phyloP scores from a whole-genome alignment of 371 early-diverging fungal genomes.

The Apophysomyces sp. region DNA sequence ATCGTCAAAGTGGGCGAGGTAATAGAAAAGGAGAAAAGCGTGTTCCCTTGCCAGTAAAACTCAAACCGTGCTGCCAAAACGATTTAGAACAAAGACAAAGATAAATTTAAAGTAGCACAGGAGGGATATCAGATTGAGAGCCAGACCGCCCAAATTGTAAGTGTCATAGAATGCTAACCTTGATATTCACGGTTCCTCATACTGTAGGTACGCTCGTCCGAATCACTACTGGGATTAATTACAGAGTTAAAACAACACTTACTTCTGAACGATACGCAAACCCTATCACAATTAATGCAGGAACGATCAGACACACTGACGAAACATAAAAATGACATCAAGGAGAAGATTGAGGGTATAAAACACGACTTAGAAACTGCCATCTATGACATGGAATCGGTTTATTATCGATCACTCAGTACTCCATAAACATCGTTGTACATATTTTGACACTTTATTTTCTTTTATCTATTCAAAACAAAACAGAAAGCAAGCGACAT shows the following conservation, averaged over 20 bases:
- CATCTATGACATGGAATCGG: constrained; percentile 43
- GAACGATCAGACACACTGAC: constrained; percentile 25
- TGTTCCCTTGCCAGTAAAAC: background rate
- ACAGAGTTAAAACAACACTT: constrained; percentile 68
- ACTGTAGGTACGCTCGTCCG: constrained; percentile 57
- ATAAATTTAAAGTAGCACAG: constrained; percentile 69
- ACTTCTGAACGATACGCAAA: constrained; percentile 66
- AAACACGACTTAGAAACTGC: constrained; percentile 33
- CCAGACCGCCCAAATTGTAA: constrained; percentile 72
- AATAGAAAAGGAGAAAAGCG: constrained; percentile 1
- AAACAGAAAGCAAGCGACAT: too few species aligned
- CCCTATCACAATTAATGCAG: constrained; percentile 50
- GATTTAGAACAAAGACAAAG: constrained; percentile 57
- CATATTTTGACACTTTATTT: background rate
- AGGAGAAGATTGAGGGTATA: constrained; percentile 26
- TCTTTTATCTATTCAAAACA: background rate
- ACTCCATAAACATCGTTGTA: constrained; percentile 13
- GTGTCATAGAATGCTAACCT: background rate
- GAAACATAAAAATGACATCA: constrained; percentile 32
- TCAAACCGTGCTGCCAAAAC: background rate
- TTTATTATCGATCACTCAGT: constrained; percentile 41
- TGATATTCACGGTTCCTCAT: background rate
- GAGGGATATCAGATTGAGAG: constrained; percentile 73
- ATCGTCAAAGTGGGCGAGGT: constrained; percentile 66
- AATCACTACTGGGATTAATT: constrained; percentile 64